Evolutionary conservation across 2,329 filamentous ascomycete genomes (phyloP).

Genomic region (Coniochaeta sp.): DNA sequence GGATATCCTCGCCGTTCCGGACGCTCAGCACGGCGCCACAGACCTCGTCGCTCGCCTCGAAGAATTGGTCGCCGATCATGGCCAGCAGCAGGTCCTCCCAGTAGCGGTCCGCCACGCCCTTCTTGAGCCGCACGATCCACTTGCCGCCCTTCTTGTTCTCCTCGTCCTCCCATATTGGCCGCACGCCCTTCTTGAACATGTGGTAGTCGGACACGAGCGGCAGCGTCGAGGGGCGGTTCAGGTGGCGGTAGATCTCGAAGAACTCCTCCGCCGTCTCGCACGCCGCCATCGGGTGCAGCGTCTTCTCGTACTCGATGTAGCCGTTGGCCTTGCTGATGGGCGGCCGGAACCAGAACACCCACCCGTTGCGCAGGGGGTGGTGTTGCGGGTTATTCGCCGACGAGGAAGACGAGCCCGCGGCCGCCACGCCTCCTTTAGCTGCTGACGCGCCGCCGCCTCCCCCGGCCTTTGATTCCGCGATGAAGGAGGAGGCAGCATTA

Average conservation of each 20-base stretch:
- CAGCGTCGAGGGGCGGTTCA: constrained; percentile 81
- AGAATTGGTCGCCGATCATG: constrained; percentile 89
- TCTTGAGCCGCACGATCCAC: constrained; percentile 95
- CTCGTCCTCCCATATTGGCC: constrained; percentile 97
- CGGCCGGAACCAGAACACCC: constrained; percentile 96
- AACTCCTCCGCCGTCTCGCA: constrained; percentile 85
- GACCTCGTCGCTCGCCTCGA: constrained; percentile 86
- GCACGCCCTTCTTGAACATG: constrained; percentile 92
- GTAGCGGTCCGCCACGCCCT: constrained; percentile 91
- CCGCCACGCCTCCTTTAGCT: not conserved
- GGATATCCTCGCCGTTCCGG: constrained; percentile 89
- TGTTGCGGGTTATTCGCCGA: constrained; percentile 26
- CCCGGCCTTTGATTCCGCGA: constrained; percentile 32
- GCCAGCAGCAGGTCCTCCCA: constrained; percentile 93
- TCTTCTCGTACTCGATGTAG: constrained; percentile 90
- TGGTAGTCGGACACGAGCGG: constrained; percentile 96
- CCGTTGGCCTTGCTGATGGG: constrained; percentile 92
- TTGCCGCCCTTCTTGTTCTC: constrained; percentile 95
- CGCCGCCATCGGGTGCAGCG: constrained; percentile 76
- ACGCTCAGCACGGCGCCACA: constrained; percentile 94
- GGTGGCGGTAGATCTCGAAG: constrained; percentile 79
- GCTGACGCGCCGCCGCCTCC: constrained; percentile 27
- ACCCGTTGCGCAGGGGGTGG: constrained; percentile 74
- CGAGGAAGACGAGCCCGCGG: constrained; percentile 19
- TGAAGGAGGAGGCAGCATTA: constrained; percentile 39